Percentiles rank a stretch among this genome's conserved stretches.
Conservation (phyloP, 78 protist genomes). For the Cavenderia fasciculata region DNA sequence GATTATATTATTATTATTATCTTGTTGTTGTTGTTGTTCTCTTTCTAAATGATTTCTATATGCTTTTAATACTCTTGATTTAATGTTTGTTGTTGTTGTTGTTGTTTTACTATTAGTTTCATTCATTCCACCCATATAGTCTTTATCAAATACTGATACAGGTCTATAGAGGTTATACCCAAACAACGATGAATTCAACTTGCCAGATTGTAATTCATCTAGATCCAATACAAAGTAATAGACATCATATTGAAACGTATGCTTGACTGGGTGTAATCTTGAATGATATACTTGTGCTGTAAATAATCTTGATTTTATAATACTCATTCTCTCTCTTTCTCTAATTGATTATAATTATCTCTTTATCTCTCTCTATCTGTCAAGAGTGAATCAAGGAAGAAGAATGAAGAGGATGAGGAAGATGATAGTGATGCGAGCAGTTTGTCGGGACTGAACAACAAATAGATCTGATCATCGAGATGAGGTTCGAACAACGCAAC, state of each 20-base stretch:
- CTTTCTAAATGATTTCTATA: neutral
- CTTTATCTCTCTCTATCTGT: too few species aligned
- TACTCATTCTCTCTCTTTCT: too few species aligned
- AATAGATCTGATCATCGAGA: too few species aligned
- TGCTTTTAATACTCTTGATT: neutral
- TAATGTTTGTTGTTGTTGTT: too few species aligned
- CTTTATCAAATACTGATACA: slow-evolving; percentile 1
- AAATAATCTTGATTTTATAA: slow-evolving; percentile 22
- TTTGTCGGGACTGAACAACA: too few species aligned
- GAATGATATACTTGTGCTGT: slow-evolving; percentile 47
- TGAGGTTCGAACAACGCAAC: too few species aligned
- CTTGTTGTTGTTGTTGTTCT: slow-evolving; percentile 1
- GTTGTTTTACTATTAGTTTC: too few species aligned
- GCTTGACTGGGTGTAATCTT: slow-evolving; percentile 32
- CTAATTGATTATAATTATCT: too few species aligned
- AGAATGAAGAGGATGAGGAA: too few species aligned
- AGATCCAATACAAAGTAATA: slow-evolving; percentile 41
- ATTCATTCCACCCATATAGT: slow-evolving; percentile 33
- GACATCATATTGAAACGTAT: slow-evolving; percentile 31
- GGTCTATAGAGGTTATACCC: slow-evolving; percentile 16
- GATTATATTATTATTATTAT: neutral
- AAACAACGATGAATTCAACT: neutral
- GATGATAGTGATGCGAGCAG: too few species aligned
- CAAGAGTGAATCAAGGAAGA: too few species aligned
- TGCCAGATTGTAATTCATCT: slow-evolving; percentile 50